Base-by-base conservation (phyloP, 2,329 filamentous ascomycete genomes). In the Grosmannia huntii region DNA sequence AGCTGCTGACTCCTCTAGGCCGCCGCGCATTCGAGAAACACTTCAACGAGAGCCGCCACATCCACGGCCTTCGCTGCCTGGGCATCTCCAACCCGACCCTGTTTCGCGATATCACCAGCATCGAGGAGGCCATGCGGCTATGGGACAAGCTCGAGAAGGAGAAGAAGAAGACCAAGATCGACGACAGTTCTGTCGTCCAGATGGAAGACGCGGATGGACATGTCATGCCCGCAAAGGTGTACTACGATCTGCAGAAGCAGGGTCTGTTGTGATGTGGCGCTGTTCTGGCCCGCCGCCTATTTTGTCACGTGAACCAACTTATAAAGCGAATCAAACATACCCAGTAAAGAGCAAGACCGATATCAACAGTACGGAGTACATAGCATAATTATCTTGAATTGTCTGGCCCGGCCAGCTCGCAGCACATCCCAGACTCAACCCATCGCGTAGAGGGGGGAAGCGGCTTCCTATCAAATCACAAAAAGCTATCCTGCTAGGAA, bases 181-280 rank as follows among this genome's bases (percentile, higher is more conserved):
- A 86, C 62, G 86, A 87, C 51, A 90, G 92, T 46, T 89, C 87
- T 60, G 82, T 99, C 11, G 89, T 97, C 55, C 90, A 99, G 76
- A 99, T 99, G 94, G 94, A 99, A 76, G 94, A 99, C 71, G 88
- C 84, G 0, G 89, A 95, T 69, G 94, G 94, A 53, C 97, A 99
- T 67, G 94, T 99, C 59, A 99, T 99, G 94, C 94, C 95, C 0
- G 90, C 96, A 75, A 95, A 96, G 78, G 92, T 99, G 57, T 99
- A 96, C 71, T 85, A 91, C 64, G 94, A 99, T 78, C 73, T 97
- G 72, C 87, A 90, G 72, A 95, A 95, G 74, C 90, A 95, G 70
- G 92, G 92, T 38, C 41, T 58, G 11, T 31, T 55, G 36, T 55
- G 53, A 54, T 44, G 2, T 12, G 33, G n/a, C 19, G 23, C 21